phyloP scores from a whole-genome alignment of 768 basidiomycete genomes.

The Lanmaoa pseudosensibilis region DNA sequence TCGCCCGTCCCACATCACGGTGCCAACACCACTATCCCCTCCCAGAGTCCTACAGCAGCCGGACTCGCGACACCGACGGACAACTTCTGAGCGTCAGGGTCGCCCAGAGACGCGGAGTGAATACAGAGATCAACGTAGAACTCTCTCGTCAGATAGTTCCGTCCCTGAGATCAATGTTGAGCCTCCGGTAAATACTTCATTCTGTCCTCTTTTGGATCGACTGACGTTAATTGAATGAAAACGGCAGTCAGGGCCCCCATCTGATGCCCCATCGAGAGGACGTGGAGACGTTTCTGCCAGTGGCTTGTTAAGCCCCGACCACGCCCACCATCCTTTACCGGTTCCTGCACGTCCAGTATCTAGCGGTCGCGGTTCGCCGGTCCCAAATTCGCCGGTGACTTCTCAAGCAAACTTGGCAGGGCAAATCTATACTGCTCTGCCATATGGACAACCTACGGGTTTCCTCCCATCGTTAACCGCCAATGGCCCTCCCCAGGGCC shows the following conservation, averaged over 20 bases:
- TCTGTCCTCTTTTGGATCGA: slow-evolving; percentile 4
- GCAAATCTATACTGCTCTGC: slow-evolving; percentile 9
- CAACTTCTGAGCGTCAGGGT: slow-evolving; percentile 27
- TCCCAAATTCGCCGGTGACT: slow-evolving; percentile 12
- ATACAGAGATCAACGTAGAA: slow-evolving; percentile 23
- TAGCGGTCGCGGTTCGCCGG: slow-evolving; percentile 14
- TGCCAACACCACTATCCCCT: slow-evolving; percentile 31
- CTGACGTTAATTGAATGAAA: slow-evolving; percentile 16
- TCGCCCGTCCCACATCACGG: slow-evolving; percentile 22
- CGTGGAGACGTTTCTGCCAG: slow-evolving; percentile 6
- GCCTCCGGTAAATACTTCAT: slow-evolving; percentile 28
- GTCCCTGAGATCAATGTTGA: slow-evolving; percentile 35
- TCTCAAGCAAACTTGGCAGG: slow-evolving; percentile 13
- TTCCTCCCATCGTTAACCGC: slow-evolving; percentile 10
- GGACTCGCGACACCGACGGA: slow-evolving; percentile 19
- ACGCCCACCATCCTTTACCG: slow-evolving; percentile 31
- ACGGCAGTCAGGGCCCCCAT: slow-evolving; percentile 31
- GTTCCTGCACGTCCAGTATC: slow-evolving; percentile 18
- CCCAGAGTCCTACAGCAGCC: slow-evolving; percentile 14
- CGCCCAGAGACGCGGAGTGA: slow-evolving; percentile 19
- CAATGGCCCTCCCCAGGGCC: slow-evolving; percentile 13
- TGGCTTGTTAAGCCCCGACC: slow-evolving; percentile 33
- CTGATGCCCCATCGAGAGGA: slow-evolving; percentile 34
- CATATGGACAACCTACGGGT: slow-evolving; percentile 14
- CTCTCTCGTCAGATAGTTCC: slow-evolving; percentile 34